Conservation (phyloP, 2,329 filamentous ascomycete species). For the Sporothrix humicola region DNA sequence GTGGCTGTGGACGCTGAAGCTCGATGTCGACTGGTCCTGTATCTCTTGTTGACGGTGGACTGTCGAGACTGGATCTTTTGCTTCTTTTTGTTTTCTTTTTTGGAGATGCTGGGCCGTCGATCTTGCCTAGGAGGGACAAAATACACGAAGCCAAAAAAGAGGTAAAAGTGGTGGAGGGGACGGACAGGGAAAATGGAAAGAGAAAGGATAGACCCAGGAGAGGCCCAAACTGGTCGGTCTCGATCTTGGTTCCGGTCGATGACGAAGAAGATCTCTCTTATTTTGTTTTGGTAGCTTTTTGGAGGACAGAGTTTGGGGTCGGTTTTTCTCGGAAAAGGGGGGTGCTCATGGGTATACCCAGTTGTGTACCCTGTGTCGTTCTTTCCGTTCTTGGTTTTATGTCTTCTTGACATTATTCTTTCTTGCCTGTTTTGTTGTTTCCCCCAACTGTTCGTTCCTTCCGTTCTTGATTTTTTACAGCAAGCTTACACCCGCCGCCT, state of each 20-base stretch:
- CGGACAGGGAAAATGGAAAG: neutral
- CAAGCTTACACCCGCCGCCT: conserved; percentile 29
- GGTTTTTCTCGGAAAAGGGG: neutral
- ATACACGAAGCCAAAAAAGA: neutral
- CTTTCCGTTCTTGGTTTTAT: conserved; percentile 19
- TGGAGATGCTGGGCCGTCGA: neutral
- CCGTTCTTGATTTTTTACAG: neutral
- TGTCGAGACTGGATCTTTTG: neutral
- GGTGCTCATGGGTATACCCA: neutral
- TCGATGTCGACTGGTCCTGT: conserved; percentile 5
- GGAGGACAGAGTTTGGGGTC: neutral
- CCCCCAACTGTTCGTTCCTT: conserved; percentile 2
- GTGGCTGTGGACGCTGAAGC: conserved; percentile 12
- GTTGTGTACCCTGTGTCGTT: neutral
- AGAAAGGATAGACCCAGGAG: neutral
- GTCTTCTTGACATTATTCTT: neutral
- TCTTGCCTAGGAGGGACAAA: neutral
- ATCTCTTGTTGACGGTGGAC: neutral
- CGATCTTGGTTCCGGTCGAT: conserved; percentile 30
- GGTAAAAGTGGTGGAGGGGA: conserved; percentile 1
- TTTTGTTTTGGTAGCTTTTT: neutral
- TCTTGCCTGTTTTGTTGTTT: neutral
- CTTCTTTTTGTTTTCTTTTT: neutral
- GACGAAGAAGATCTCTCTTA: conserved; percentile 24
- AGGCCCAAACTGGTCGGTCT: neutral